Base-by-base conservation (phyloP, 2,329 filamentous ascomycete species). In the Aspergillus aculeatus region DNA sequence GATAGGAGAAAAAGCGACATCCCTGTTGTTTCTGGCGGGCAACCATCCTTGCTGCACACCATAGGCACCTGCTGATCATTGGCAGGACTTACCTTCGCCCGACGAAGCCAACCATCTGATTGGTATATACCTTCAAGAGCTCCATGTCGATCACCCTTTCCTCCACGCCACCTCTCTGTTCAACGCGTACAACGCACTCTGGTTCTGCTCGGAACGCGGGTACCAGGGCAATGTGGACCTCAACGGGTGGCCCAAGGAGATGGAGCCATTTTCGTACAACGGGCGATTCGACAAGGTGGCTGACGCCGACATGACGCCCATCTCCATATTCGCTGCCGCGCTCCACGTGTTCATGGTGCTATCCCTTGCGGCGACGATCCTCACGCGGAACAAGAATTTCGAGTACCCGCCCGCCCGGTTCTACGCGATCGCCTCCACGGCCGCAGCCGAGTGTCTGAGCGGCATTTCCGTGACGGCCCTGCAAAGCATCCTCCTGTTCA, bases 261-360 rank as follows among this genome's bases (percentile, higher is more conserved):
- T 70, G 12, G 19, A 62, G 21, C 61, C 65, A 31, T 72, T 73
- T 47, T 19, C 56, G 7, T 72, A 70, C 50, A 73, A 72, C 56
- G 70, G 69, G 2, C 68, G 62, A 32, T 48, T 59, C 3, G 66
- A 66, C 23, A 31, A 23, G 12, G 16, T 56, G 9, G 55, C 47
- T 6, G 61, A 61, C 11, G 47, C 50, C 5, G 44, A 52, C 9
- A 41, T 23, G 4, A 64, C 61, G 0, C 63, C 63, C 1, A 66
- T 68, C 2, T 58, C 62, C 6, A 54, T 67, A 7, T 59, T 55
- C 19, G 65, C 63, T 4, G 66, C 66, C 9, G 57, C 61, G 11
- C 75, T 75, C 21, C 73, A 75, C 26, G 47, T 77, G 0, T 76
- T 77, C 50, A 72, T 76, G 68, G 69, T 70, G 0, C 73, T 78